These are phyloP conservation scores for Pseudogymnoascus sp. DNA, from an alignment of 2,329 filamentous ascomycete species.

Conservation along the genomic window DNA sequence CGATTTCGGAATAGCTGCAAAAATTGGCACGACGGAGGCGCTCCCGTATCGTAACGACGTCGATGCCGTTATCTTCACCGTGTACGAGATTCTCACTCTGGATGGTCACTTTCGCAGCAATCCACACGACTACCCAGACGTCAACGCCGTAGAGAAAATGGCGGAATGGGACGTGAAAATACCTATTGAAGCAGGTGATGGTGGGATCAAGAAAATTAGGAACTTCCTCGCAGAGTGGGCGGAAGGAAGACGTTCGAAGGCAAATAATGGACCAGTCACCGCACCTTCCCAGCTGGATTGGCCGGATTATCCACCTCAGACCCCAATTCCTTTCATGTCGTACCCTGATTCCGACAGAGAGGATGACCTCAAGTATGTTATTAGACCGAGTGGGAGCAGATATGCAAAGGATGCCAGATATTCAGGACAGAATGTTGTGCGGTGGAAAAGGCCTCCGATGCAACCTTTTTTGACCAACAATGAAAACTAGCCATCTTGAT, in stretches of 20 bases:
- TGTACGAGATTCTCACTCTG: conserved; percentile 18
- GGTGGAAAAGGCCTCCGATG: not conserved
- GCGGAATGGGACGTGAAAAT: not conserved
- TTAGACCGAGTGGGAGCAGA: not conserved
- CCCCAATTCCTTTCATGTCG: not conserved
- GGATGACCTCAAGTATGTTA: not conserved
- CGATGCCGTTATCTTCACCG: conserved; percentile 16
- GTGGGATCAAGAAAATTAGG: not conserved
- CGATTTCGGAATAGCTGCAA: conserved; percentile 26
- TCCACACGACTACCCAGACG: not conserved
- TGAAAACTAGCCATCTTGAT: not conserved
- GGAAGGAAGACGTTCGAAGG: not conserved
- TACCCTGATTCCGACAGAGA: not conserved
- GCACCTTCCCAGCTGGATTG: not conserved
- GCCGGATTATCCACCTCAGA: not conserved
- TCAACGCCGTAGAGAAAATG: not conserved
- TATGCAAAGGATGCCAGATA: not conserved
- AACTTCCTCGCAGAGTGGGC: not conserved
- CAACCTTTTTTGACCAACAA: not conserved
- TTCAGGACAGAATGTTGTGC: not conserved
- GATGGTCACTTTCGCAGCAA: conserved; percentile 8
- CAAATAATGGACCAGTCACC: not conserved
- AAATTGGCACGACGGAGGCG: not conserved
- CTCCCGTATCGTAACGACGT: conserved; percentile 20
- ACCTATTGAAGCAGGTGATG: not conserved